phyloP scores from a whole-genome alignment of 768 basidiomycete genomes.

The Terana coerulea region DNA sequence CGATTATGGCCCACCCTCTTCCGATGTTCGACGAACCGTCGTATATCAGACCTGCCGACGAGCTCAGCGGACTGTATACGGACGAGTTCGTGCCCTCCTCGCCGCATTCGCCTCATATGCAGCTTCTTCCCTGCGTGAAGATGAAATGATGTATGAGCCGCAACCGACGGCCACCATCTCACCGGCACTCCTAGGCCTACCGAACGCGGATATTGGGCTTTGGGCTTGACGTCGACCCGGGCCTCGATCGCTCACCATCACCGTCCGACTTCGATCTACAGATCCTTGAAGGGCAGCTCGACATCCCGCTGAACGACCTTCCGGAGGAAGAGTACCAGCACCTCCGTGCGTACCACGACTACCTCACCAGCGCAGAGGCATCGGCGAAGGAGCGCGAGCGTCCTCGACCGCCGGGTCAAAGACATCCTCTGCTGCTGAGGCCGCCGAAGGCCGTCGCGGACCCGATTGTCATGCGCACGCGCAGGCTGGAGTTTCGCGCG shows the following conservation, averaged over 20 bases:
- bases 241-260: constrained; percentile 23
- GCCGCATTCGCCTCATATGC: constrained; percentile 17
- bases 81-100: constrained; percentile 11
- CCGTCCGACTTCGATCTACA: constrained; percentile 25
- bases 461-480: constrained; percentile 23
- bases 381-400: constrained; percentile 20
- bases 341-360: constrained; percentile 18
- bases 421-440: constrained; percentile 33
- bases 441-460: constrained; percentile 27
- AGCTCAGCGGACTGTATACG: not conserved
- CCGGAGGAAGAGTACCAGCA: constrained; percentile 22
- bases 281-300: constrained; percentile 24
- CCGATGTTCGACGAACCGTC: not conserved
- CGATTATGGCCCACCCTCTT: too few relatives aligned
- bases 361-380: constrained; percentile 19
- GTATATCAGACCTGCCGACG: not conserved
- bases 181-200: constrained; percentile 17
- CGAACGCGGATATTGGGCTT: constrained; percentile 16
- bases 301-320: constrained; percentile 15
- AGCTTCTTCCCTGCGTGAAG: constrained; percentile 16
- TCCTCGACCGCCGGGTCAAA: too few relatives aligned
- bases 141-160: constrained; percentile 7
- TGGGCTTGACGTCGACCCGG: constrained; percentile 24
- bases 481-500: constrained; percentile 28
- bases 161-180: constrained; percentile 18